These are phyloP conservation scores for Coniferiporia sulphurascens DNA, from an alignment of 1,284 basidiomycete genomes.

Conservation along the genomic window DNA sequence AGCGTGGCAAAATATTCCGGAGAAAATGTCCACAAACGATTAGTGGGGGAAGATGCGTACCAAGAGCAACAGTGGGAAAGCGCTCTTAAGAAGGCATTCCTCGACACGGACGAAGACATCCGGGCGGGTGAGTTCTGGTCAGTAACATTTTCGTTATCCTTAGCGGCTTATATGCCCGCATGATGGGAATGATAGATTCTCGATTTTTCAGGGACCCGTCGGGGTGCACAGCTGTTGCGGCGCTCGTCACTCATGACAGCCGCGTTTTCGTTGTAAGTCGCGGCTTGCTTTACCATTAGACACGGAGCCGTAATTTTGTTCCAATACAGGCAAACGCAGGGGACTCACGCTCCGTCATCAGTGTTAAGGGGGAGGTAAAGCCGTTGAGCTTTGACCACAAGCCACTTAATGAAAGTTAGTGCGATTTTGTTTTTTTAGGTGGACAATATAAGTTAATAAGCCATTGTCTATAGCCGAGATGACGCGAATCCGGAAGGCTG, in stretches of 20 bases:
- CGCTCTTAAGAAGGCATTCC: conserved; percentile 85
- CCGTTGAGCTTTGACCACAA: conserved; percentile 96
- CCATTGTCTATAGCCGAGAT: conserved; percentile 60
- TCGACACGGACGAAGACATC: conserved; percentile 94
- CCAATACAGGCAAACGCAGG: conserved; percentile 87
- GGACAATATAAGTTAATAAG: not conserved
- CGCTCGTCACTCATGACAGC: conserved; percentile 72
- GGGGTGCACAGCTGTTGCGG: conserved; percentile 94
- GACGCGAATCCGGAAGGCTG: conserved; percentile 85
- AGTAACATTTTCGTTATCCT: conserved; percentile 12
- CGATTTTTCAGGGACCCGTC: conserved; percentile 88
- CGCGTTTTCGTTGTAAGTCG: conserved; percentile 75
- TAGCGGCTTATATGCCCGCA: conserved; percentile 17
- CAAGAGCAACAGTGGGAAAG: conserved; percentile 62
- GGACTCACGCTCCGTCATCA: conserved; percentile 92
- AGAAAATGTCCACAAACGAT: conserved; percentile 79
- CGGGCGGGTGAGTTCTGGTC: conserved; percentile 59
- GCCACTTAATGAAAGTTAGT: conserved; percentile 79
- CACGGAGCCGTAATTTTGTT: conserved; percentile 2
- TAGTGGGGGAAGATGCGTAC: conserved; percentile 74
- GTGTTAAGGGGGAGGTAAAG: conserved; percentile 81
- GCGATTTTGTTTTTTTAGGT: conserved; percentile 1
- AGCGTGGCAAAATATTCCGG: conserved; percentile 91
- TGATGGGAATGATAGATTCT: conserved; percentile 53
- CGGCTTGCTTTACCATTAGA: conserved; percentile 2